Base-by-base conservation (phyloP, 352 stramenopile genomes). In the Pythium brachiatum region DNA sequence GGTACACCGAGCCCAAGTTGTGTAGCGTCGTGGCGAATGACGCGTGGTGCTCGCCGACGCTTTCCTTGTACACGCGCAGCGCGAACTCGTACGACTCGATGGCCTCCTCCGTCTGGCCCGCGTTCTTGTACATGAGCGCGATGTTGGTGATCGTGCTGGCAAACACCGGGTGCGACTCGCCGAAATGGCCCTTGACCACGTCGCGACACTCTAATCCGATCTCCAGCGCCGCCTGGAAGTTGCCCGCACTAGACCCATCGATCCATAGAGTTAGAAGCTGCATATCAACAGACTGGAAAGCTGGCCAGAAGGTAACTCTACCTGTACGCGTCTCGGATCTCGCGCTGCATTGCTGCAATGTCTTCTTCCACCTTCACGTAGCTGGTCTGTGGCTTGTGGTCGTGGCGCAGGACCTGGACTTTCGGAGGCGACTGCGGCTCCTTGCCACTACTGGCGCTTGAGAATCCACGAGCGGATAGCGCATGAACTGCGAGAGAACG, bases 61-160 rank as follows among this genome's bases (percentile, higher is more conserved):
- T 86, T 34, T 76, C 75, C 70, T 92, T 93, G 76, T 94, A 94
- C 31, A 85, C 79, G 32, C 86, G 75, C 53, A 94, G 68, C 39
- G 86, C 86, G 55, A 78, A 86, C 69, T 92, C 82, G 74, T 94
- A 94, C 60, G 83, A 73, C 68, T 88, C 82, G 52, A 94, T 74
- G 11, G 86, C 83, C 38, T 92, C 77, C 31, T 90, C 80, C 57
- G 79, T 76, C 66, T 89, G 75, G 9, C 83, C 84, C 64, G 90
- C 36, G 64, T 89, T 92, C 74, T 94, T 94, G 73, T 94, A 87
- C 83, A 94, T 93, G 52, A 94, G 81, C 23, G 86, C 86, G 43
- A 94, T 90, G 66, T 94, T 93, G 57, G 83, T 92, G 54, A 94
- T 80, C 39, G 86, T 93, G 55, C 86, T 93, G 11, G 86, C 86